Evolutionary conservation across 495 filamentous ascomycete species (phyloP), one percentile per base, ranked within the genome.

Genomic region (Penicillium maclennaniae): DNA sequence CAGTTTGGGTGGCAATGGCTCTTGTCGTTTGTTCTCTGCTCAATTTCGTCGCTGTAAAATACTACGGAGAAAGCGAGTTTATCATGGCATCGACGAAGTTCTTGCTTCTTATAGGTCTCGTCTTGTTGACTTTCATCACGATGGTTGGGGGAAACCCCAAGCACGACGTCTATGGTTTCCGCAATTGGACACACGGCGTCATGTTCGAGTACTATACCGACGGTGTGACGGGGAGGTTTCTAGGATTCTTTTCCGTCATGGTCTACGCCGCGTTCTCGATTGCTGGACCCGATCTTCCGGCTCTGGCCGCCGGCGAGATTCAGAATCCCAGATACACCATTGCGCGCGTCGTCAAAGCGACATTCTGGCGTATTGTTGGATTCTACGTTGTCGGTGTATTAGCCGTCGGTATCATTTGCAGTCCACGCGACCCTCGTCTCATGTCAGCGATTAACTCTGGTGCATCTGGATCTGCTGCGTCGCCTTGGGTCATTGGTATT

Each of bases 281-380:
- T 43, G 77, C 75, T 8, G 82, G 80, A 26, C 78, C 79, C 0
- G 88, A 92, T 63, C 74, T 87, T 45, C 81, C 88, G 27, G 85
- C 83, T 49, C 79, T 95, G n/a, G 88, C 90, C 0, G 89, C 87
- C 27, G 88, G 87, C 53, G 90, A 95, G 69, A 84, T 88, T 31
- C 79, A 79, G 25, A 89, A 91, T 66, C 90, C 90, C 1, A 74
- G 84, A 43, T 79, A 79, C 57, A 84, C 85, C 36, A 85, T 95
- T 49, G 88, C 89, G n/a, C 78, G 80, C 55, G 90, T 90, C 16
- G 84, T 84, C 15, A 86, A 84, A 49, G 83, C 88, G 65, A 87
- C 87, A 28, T 92, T 95, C 71, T 91, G 84, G 76, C 87, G 90
- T 53, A 90, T 95, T 61, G 67, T 85, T 41, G 80, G 92, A 66